Conservation (phyloP, 352 stramenopile genomes). For the Pythium oligandrum region DNA sequence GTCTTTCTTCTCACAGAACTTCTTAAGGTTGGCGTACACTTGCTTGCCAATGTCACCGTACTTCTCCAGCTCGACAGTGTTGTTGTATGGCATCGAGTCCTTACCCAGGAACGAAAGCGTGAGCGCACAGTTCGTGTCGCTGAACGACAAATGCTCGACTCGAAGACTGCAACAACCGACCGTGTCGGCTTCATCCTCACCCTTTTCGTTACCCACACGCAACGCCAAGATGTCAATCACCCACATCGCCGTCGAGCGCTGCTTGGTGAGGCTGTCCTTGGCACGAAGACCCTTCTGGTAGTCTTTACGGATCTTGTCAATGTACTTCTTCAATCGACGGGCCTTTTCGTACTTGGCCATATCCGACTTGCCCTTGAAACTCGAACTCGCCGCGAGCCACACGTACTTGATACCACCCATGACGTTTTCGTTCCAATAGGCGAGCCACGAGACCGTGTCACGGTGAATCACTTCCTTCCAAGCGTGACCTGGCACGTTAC, state of each 20-base stretch:
- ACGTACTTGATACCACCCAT: constrained; percentile 99
- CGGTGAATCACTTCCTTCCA: constrained; percentile 97
- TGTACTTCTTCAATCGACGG: constrained; percentile 96
- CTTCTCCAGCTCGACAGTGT: constrained; percentile 95
- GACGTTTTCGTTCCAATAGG: constrained; percentile 99
- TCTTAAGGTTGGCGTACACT: constrained; percentile 96
- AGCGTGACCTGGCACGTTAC: constrained; percentile 90
- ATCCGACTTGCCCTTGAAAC: constrained; percentile 99
- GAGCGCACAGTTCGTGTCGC: constrained; percentile 89
- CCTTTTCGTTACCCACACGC: constrained; percentile 99
- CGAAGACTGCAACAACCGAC: constrained; percentile 99
- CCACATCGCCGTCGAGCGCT: constrained; percentile 99
- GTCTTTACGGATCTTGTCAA: constrained; percentile 93
- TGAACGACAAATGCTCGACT: constrained; percentile 98
- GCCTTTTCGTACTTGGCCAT: constrained; percentile 99
- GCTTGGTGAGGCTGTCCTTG: constrained; percentile 89
- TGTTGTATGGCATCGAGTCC: constrained; percentile 99
- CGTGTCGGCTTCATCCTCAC: constrained; percentile 98
- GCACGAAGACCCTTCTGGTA: constrained; percentile 87
- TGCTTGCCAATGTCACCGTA: constrained; percentile 87
- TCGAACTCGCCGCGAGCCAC: constrained; percentile 95
- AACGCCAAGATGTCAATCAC: constrained; percentile 99
- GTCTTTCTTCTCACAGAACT: constrained; percentile 96
- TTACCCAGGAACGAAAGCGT: constrained; percentile 99
- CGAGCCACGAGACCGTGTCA: constrained; percentile 89